A percentile compares a stretch with the other conserved stretches of the same genome.
These are phyloP conservation scores for Prinsepia uniflora DNA, from an alignment of 306 rosid genomes.

Conservation along the genomic window DNA sequence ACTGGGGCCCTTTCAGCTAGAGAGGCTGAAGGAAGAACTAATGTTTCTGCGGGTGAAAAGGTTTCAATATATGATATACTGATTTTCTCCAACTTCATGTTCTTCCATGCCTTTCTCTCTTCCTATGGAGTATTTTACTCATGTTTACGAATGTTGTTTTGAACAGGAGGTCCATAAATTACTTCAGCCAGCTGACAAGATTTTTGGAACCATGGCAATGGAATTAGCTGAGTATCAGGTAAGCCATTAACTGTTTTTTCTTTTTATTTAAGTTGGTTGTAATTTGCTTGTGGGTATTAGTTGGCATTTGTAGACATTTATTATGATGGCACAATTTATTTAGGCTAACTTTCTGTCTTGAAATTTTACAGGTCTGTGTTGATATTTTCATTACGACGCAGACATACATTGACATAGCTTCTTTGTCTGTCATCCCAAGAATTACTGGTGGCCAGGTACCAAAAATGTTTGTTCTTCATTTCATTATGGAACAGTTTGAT, in stretches of 20 bases:
- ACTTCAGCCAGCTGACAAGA: conserved; percentile 85
- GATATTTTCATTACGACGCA: conserved; percentile 88
- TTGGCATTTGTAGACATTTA: neutral
- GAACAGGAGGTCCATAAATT: conserved; percentile 86
- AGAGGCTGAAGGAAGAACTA: conserved; percentile 96
- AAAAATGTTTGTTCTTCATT: neutral
- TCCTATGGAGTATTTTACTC: neutral
- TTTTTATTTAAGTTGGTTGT: conserved; percentile 19
- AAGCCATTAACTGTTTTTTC: conserved; percentile 16
- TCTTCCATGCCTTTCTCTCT: neutral
- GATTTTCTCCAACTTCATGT: conserved; percentile 15
- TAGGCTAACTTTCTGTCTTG: conserved; percentile 25
- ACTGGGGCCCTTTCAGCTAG: conserved; percentile 85
- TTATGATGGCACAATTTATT: conserved; percentile 15
- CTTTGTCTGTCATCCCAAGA: conserved; percentile 78
- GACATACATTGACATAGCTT: conserved; percentile 76
- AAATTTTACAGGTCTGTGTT: conserved; percentile 73
- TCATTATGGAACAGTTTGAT: neutral
- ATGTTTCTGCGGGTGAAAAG: conserved; percentile 83
- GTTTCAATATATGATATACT: conserved; percentile 35
- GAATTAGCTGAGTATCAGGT: conserved; percentile 97
- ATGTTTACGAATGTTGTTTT: neutral
- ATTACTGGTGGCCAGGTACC: conserved; percentile 97
- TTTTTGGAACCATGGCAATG: conserved; percentile 74
- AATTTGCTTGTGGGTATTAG: neutral